Conservation (phyloP, 768 basidiomycete genomes). For the Boletus insuetus region DNA sequence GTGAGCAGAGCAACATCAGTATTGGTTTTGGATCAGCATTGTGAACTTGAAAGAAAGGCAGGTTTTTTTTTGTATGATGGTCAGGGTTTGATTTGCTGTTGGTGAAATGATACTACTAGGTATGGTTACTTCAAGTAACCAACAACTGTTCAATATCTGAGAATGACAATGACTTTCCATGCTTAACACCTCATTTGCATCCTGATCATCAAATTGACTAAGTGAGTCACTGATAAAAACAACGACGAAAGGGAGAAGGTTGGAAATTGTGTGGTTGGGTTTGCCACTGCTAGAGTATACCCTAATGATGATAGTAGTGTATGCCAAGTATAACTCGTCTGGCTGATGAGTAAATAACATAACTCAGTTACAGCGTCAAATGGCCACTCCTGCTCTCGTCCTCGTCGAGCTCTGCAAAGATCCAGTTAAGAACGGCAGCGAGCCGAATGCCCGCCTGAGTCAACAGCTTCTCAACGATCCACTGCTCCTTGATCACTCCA, state of each 20-base stretch:
- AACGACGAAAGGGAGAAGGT: slow-evolving; percentile 40
- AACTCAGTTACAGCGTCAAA: slow-evolving; percentile 2
- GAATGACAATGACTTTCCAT: too few species aligned
- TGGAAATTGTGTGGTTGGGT: slow-evolving; percentile 54
- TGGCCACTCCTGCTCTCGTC: neutral
- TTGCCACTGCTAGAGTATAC: slow-evolving; percentile 47
- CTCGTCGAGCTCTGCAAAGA: slow-evolving; percentile 41
- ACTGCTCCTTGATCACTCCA: slow-evolving; percentile 60
- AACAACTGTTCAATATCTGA: too few species aligned
- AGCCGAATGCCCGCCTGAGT: slow-evolving; percentile 82
- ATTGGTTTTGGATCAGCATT: too few species aligned
- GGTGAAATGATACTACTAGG: too few species aligned
- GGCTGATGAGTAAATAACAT: neutral
- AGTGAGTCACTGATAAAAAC: slow-evolving; percentile 42
- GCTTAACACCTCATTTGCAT: slow-evolving; percentile 30
- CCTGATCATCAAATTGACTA: slow-evolving; percentile 33
- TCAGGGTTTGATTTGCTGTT: too few species aligned
- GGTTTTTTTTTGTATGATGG: too few species aligned
- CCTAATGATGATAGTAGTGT: too few species aligned
- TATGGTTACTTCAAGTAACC: too few species aligned
- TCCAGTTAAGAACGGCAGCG: slow-evolving; percentile 76
- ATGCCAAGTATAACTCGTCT: too few species aligned
- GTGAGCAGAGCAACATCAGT: too few species aligned
- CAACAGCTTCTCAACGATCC: slow-evolving; percentile 78
- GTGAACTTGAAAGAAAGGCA: too few species aligned